A percentile compares a stretch with the other conserved stretches of the same genome.
phyloP scores from a whole-genome alignment of 768 basidiomycete genomes.

The Lactarius sp. region DNA sequence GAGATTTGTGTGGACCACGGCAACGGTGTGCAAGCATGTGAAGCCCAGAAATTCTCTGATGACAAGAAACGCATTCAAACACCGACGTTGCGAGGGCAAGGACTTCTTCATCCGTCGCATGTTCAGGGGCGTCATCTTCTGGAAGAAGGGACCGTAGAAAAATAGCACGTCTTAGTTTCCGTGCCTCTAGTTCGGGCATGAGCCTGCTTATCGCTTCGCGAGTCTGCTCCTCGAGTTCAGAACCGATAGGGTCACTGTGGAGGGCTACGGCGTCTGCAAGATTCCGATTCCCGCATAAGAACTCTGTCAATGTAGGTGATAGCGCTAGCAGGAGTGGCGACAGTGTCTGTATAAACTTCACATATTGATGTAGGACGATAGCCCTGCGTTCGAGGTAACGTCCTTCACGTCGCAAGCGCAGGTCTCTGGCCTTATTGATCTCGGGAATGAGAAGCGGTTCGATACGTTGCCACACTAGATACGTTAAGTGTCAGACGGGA shows the following conservation, averaged over 20 bases:
- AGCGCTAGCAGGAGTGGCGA: conserved; percentile 3
- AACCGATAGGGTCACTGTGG: neutral
- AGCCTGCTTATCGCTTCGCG: neutral
- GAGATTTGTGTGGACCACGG: neutral
- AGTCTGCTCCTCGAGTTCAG: neutral
- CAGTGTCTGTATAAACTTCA: neutral
- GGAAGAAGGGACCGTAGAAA: conserved; percentile 8
- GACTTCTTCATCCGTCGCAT: neutral
- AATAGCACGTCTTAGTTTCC: neutral
- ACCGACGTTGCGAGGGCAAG: conserved; percentile 8
- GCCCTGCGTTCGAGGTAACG: neutral
- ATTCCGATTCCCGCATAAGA: neutral
- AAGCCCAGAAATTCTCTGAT: conserved; percentile 3
- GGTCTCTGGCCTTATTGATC: conserved; percentile 6
- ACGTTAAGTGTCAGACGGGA: neutral
- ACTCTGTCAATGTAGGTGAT: conserved; percentile 1
- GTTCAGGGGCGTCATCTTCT: neutral
- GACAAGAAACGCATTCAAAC: conserved; percentile 10
- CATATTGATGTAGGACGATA: neutral
- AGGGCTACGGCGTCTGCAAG: neutral
- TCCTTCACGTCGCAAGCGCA: neutral
- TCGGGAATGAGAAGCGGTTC: conserved; percentile 10
- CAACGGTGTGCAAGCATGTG: conserved; percentile 14
- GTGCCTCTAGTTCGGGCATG: neutral
- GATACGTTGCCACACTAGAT: conserved; percentile 12